A percentile compares a stretch with the other conserved stretches of the same genome.
Conservation (phyloP, 768 basidiomycete genomes). For the Jaapia argillacea region DNA sequence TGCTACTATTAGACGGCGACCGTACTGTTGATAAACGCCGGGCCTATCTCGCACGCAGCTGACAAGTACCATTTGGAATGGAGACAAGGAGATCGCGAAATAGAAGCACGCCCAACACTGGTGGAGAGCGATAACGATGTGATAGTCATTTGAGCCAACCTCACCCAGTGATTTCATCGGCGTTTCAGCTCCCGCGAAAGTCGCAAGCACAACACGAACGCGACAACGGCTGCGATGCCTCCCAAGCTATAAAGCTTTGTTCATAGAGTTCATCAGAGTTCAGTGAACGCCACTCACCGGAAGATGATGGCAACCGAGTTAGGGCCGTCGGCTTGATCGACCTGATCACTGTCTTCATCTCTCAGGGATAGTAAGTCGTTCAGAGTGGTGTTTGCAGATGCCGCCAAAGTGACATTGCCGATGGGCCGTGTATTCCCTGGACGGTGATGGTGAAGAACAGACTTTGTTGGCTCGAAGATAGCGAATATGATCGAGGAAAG, state of each 20-base stretch:
- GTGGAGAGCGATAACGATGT: slow-evolving; percentile 83
- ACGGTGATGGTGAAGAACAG: slow-evolving; percentile 27
- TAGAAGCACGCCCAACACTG: slow-evolving; percentile 59
- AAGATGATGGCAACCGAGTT: slow-evolving; percentile 79
- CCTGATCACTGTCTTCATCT: slow-evolving; percentile 8
- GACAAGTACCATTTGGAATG: slow-evolving; percentile 96
- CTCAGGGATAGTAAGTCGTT: neutral
- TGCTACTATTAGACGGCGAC: slow-evolving; percentile 40
- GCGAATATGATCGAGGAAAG: slow-evolving; percentile 82
- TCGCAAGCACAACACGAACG: slow-evolving; percentile 1
- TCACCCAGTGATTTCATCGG: neutral
- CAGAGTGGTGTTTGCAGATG: slow-evolving; percentile 4
- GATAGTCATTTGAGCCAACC: slow-evolving; percentile 50
- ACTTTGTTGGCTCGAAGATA: slow-evolving; percentile 60
- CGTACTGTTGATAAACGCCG: slow-evolving; percentile 68
- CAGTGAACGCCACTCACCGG: slow-evolving; percentile 36
- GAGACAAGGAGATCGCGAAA: slow-evolving; percentile 87
- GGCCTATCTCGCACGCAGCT: slow-evolving; percentile 43
- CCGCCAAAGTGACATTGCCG: slow-evolving; percentile 4
- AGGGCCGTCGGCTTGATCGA: slow-evolving; percentile 24
- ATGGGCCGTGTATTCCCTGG: slow-evolving; percentile 7
- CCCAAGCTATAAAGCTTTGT: neutral
- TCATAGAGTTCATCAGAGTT: slow-evolving; percentile 5
- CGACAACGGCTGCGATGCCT: neutral
- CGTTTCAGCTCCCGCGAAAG: slow-evolving; percentile 1